These are phyloP conservation scores for Venturia asperata DNA, from an alignment of 2,329 filamentous ascomycete species.

Conservation along the genomic window DNA sequence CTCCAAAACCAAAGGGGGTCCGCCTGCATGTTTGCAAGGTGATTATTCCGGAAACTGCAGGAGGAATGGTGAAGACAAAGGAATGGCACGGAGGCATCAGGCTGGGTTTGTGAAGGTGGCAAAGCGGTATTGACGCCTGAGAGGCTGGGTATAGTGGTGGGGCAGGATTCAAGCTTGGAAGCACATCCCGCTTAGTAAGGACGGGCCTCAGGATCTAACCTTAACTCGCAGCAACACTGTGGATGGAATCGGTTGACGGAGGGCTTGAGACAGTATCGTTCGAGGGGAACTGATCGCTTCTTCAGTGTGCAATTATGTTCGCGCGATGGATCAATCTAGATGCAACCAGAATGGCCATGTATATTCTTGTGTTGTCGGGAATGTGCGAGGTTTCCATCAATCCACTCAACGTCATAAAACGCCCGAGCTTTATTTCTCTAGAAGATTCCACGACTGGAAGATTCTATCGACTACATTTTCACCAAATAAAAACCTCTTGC, in stretches of 20 bases:
- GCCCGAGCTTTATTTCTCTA: not conserved
- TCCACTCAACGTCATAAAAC: not conserved
- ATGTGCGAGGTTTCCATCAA: not conserved
- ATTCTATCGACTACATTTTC: not conserved
- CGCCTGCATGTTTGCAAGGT: not conserved
- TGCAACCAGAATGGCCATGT: not conserved
- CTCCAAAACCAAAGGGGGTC: too few species aligned
- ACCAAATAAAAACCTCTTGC: not conserved
- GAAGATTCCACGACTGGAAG: not conserved
- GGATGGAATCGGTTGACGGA: too few species aligned
- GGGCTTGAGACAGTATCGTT: too few species aligned
- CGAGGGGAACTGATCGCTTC: too few species aligned
- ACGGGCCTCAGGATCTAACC: not conserved
- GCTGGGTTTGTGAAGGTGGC: not conserved
- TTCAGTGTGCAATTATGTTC: too few species aligned
- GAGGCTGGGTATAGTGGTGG: not conserved
- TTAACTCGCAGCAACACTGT: not conserved
- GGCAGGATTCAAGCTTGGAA: too few species aligned
- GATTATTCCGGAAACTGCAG: not conserved
- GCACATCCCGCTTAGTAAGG: not conserved
- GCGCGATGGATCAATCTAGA: not conserved
- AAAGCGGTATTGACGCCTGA: not conserved
- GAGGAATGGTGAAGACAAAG: not conserved
- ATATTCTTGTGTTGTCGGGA: not conserved
- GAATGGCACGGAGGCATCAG: not conserved